Conservation (phyloP, 2,329 filamentous ascomycete species). For the Penicillium sp. region DNA sequence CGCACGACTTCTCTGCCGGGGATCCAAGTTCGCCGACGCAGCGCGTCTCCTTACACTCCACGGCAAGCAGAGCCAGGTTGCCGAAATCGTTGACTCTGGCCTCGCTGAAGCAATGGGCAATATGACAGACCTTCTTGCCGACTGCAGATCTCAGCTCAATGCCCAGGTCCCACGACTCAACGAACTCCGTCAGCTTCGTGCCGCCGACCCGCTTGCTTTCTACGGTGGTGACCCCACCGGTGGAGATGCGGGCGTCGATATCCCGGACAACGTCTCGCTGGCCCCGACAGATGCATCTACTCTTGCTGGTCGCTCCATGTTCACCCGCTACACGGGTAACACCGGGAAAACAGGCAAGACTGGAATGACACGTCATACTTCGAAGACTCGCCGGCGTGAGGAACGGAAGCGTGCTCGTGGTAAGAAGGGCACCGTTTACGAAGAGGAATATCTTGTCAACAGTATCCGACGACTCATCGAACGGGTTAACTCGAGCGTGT, state of each 20-base stretch:
- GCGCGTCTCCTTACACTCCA: slow-evolving; percentile 69
- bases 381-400: slow-evolving; percentile 82
- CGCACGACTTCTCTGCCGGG: slow-evolving; percentile 77
- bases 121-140: slow-evolving; percentile 86
- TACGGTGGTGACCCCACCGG: slow-evolving; percentile 72
- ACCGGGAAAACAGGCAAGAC: slow-evolving; percentile 62
- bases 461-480: slow-evolving; percentile 80
- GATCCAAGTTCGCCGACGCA: slow-evolving; percentile 84
- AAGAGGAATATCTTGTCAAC: slow-evolving; percentile 94
- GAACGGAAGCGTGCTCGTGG: slow-evolving; percentile 93
- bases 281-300: slow-evolving; percentile 83
- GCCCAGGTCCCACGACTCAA: slow-evolving; percentile 82
- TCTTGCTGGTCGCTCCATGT: slow-evolving; percentile 73
- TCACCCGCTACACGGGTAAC: slow-evolving; percentile 89
- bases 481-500: slow-evolving; percentile 68
- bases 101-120: slow-evolving; percentile 77
- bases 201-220: slow-evolving; percentile 81
- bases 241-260: slow-evolving; percentile 58
- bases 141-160: slow-evolving; percentile 80
- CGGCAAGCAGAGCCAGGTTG: slow-evolving; percentile 61
- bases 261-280: slow-evolving; percentile 89
- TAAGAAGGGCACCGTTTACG: slow-evolving; percentile 95
- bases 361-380: slow-evolving; percentile 64
- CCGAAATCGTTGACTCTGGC: slow-evolving; percentile 68
- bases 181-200: slow-evolving; percentile 77